These are phyloP conservation scores for Conoideocrella luteorostrata DNA, from an alignment of 2,329 filamentous ascomycete species.

Conservation along the genomic window DNA sequence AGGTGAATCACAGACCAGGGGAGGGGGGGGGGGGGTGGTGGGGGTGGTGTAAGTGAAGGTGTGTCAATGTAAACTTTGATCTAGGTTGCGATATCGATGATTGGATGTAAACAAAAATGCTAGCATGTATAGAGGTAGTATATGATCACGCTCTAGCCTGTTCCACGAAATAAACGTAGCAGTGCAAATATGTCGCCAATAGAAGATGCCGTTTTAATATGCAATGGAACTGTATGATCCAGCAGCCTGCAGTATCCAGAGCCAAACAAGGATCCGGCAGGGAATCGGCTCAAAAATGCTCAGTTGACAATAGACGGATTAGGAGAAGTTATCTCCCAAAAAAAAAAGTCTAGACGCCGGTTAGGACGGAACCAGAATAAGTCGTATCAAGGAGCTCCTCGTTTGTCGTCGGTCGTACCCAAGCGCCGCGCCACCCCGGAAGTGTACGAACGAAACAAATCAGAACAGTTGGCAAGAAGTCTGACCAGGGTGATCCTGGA, in stretches of 20 bases:
- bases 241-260: no score
- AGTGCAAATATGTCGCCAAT: background rate
- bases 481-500: background rate
- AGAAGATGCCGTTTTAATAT: background rate
- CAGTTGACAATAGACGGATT: no score
- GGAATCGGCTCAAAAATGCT: no score
- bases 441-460: no score
- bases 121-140: background rate
- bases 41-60: background rate
- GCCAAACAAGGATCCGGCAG: no score
- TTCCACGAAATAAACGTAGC: background rate
- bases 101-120: background rate
- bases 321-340: no score
- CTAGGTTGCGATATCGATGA: no score
- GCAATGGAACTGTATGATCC: background rate
- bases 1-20: constrained; percentile 1
- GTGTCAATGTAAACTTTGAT: constrained; percentile 2
- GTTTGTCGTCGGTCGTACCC: background rate
- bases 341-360: no score
- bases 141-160: background rate
- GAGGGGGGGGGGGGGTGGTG: background rate
- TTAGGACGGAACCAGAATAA: no score
- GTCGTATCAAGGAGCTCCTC: background rate
- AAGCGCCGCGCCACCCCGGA: no score
- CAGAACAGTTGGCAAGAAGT: no score